These are phyloP conservation scores for Euphorbia corollata DNA, from an alignment of 441 rosid genomes.

Conservation along the genomic window DNA sequence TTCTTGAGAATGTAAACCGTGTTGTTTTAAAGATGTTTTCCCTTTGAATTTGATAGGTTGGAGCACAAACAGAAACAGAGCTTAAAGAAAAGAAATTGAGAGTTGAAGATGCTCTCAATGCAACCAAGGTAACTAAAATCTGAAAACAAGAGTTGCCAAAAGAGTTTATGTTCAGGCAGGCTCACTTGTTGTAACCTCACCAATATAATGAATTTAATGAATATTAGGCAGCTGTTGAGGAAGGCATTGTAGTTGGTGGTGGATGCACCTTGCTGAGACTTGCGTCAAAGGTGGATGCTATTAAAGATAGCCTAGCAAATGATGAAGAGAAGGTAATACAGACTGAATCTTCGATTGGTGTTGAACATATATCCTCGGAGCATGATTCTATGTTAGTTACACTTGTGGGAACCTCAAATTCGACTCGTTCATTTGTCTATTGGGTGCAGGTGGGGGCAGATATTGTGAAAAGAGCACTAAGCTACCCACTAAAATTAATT, in stretches of 20 bases:
- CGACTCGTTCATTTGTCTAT: background rate
- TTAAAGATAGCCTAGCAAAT: constrained; percentile 54
- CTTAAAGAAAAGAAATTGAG: constrained; percentile 91
- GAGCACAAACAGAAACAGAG: constrained; percentile 98
- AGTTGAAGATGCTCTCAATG: constrained; percentile 95
- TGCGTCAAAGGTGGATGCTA: constrained; percentile 73
- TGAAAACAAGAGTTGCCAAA: background rate
- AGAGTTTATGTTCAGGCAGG: background rate
- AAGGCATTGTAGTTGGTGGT: constrained; percentile 95
- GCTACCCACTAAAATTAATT: constrained; percentile 78
- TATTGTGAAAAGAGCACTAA: constrained; percentile 72
- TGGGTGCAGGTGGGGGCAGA: constrained; percentile 90
- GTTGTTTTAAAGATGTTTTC: background rate
- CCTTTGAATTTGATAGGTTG: constrained; percentile 42
- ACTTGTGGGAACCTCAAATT: background rate
- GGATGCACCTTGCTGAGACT: constrained; percentile 84
- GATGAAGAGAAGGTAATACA: constrained; percentile 73
- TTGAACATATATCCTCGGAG: background rate
- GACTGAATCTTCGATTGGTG: background rate
- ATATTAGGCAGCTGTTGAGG: constrained; percentile 84
- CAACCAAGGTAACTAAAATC: constrained; percentile 58
- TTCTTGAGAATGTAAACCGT: background rate
- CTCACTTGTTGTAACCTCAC: background rate
- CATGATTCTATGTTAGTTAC: background rate
- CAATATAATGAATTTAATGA: constrained; percentile 73